Percentiles rank a stretch among this genome's conserved stretches.
phyloP scores from a whole-genome alignment of 345 rosid genomes.

The Eucalyptus curtisii region DNA sequence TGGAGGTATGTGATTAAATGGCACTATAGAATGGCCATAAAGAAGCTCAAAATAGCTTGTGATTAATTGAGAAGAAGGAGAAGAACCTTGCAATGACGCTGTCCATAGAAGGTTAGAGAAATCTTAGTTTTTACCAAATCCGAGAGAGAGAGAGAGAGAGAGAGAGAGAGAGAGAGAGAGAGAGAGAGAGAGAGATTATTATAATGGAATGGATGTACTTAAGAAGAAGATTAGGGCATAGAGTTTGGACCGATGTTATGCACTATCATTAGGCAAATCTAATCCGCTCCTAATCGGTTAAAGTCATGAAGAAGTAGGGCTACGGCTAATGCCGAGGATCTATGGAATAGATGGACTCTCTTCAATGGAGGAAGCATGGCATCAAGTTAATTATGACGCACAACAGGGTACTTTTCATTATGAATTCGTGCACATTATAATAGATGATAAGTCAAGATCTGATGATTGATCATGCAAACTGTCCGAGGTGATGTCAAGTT shows the following conservation, averaged over 20 bases:
- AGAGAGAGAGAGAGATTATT: not conserved
- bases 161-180: not conserved
- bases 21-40: not conserved
- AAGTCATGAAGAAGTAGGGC: not conserved
- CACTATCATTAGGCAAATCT: not conserved
- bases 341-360: not conserved
- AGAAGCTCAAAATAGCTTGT: not conserved
- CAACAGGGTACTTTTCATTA: not conserved
- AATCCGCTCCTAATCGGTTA: not conserved
- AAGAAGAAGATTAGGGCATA: not conserved
- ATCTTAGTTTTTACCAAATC: not conserved
- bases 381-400: not conserved
- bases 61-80: not conserved
- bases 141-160: no score
- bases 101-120: not conserved
- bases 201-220: not conserved
- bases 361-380: not conserved
- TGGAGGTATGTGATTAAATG: not conserved
- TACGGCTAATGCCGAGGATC: not conserved
- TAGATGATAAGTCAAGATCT: not conserved
- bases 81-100: not conserved
- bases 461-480: not conserved
- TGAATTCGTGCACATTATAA: not conserved
- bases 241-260: not conserved
- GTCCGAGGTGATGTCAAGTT: not conserved